These are phyloP conservation scores for Beverwykella pulmonaria DNA, from an alignment of 495 filamentous ascomycete genomes.

Conservation along the genomic window DNA sequence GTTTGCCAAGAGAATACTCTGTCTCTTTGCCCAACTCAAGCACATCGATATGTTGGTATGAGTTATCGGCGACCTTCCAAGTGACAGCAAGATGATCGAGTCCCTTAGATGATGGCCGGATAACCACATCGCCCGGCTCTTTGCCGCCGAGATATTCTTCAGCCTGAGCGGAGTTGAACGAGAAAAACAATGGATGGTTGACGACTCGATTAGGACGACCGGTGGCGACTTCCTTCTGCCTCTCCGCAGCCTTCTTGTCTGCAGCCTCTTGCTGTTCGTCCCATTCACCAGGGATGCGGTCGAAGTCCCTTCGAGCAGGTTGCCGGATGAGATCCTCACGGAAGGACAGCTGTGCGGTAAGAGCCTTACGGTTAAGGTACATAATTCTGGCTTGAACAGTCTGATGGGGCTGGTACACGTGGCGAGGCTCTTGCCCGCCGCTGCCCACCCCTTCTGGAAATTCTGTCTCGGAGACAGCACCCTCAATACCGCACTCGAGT, in stretches of 20 bases:
- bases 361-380: conserved; percentile 78
- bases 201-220: conserved; percentile 89
- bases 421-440: conserved; percentile 54
- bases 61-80: conserved; percentile 94
- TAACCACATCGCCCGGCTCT: conserved; percentile 84
- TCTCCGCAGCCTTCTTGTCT: conserved; percentile 70
- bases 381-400: conserved; percentile 85
- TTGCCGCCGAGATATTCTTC: conserved; percentile 90
- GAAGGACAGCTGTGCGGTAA: conserved; percentile 79
- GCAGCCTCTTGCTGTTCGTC: conserved; percentile 76
- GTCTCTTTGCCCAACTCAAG: conserved; percentile 95
- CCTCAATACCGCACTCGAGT: conserved; percentile 92
- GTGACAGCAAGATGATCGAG: conserved; percentile 93
- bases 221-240: conserved; percentile 77
- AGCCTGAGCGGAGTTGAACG: conserved; percentile 90
- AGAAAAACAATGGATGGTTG: conserved; percentile 92
- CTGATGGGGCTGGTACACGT: conserved; percentile 70
- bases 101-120: conserved; percentile 90
- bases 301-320: conserved; percentile 64
- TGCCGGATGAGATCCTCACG: conserved; percentile 75
- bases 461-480: conserved; percentile 73
- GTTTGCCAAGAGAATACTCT: conserved; percentile 86
- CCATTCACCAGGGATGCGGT: conserved; percentile 80
- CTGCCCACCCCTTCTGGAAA: conserved; percentile 62
- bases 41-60: conserved; percentile 97